Conservation (phyloP, 2,329 filamentous ascomycete genomes). For the Colletotrichum sp. region DNA sequence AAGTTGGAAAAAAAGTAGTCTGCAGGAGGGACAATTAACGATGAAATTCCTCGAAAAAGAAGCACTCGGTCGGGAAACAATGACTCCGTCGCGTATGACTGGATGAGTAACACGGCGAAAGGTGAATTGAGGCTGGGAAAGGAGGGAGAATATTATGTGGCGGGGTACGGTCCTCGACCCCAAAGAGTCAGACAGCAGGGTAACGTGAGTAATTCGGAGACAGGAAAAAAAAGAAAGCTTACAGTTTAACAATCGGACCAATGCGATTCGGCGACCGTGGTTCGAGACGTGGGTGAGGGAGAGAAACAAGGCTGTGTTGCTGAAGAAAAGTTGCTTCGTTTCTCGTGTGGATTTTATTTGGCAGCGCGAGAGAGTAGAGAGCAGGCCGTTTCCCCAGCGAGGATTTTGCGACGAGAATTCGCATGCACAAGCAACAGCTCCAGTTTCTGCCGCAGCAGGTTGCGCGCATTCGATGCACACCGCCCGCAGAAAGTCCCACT, state of each 20-base stretch:
- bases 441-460: slow-evolving; percentile 21
- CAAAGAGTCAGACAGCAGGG: neutral
- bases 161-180: slow-evolving; percentile 10
- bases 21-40: neutral
- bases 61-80: neutral
- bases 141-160: slow-evolving; percentile 1
- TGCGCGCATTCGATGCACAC: slow-evolving; percentile 15
- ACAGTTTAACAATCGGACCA: neutral
- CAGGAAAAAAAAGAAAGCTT: neutral
- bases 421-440: slow-evolving; percentile 18
- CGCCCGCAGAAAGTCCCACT: slow-evolving; percentile 17
- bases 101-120: neutral
- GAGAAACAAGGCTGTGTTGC: neutral
- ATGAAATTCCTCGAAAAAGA: neutral
- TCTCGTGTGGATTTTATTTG: neutral
- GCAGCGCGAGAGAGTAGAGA: slow-evolving; percentile 1
- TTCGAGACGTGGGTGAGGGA: neutral
- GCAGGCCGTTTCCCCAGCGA: slow-evolving; percentile 3
- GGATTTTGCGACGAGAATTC: slow-evolving; percentile 23
- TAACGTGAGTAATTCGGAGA: slow-evolving; percentile 13
- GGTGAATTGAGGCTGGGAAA: neutral
- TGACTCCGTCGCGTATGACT: neutral
- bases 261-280: neutral
- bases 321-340: neutral
- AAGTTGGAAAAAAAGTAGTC: neutral